These are phyloP conservation scores for Botrytis medusae DNA, from an alignment of 2,329 filamentous ascomycete species.

Conservation along the genomic window DNA sequence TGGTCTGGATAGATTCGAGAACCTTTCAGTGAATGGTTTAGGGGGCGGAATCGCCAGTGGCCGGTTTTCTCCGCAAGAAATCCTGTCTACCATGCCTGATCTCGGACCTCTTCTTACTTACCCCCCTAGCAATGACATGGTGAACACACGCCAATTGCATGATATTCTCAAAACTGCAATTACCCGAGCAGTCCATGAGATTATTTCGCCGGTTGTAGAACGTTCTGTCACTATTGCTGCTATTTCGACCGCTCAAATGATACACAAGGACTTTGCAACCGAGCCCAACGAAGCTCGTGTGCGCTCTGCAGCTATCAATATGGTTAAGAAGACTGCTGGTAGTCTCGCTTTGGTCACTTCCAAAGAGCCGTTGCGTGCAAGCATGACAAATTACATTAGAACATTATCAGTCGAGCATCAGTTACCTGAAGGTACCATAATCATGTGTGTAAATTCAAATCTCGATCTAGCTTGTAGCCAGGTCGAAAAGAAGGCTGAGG, in stretches of 20 bases:
- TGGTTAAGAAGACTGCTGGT: slow-evolving; percentile 92
- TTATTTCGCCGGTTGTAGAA: slow-evolving; percentile 96
- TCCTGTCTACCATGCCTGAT: slow-evolving; percentile 80
- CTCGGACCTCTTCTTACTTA: slow-evolving; percentile 76
- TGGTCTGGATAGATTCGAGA: slow-evolving; percentile 77
- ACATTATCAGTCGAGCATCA: slow-evolving; percentile 65
- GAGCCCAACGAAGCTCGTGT: slow-evolving; percentile 88
- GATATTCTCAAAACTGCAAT: slow-evolving; percentile 84
- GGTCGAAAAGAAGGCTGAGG: slow-evolving; percentile 93
- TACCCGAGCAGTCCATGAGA: slow-evolving; percentile 87
- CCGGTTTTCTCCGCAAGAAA: slow-evolving; percentile 72
- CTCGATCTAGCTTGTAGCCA: slow-evolving; percentile 89
- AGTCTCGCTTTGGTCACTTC: slow-evolving; percentile 96
- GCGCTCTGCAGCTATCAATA: slow-evolving; percentile 81
- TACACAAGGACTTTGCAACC: slow-evolving; percentile 93
- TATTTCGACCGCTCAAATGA: slow-evolving; percentile 92
- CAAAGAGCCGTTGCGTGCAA: slow-evolving; percentile 93
- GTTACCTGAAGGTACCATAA: slow-evolving; percentile 88
- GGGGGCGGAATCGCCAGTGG: slow-evolving; percentile 66
- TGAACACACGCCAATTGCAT: slow-evolving; percentile 65
- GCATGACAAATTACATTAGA: slow-evolving; percentile 95
- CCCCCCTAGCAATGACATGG: slow-evolving; percentile 76
- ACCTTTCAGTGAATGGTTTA: slow-evolving; percentile 73
- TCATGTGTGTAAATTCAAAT: slow-evolving; percentile 99
- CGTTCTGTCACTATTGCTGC: slow-evolving; percentile 96